Evolutionary conservation across 805 yeast genomes (phyloP), one percentile per base, ranked within the genome.

Genomic region (Metschnikowia amazonensis): DNA sequence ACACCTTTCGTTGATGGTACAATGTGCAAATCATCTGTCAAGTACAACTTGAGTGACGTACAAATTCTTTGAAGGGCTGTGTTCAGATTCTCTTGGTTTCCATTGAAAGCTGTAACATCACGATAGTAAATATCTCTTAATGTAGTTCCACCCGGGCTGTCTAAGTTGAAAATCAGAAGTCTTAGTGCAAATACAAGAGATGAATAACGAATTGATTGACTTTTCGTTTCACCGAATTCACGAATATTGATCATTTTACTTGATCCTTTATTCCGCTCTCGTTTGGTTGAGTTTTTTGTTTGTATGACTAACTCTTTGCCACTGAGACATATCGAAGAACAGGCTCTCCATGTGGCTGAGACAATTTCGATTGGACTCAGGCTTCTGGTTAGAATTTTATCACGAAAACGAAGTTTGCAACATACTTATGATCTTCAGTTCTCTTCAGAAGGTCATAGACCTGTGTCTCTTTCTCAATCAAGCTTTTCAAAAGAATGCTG

Each of bases 51-150:
- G 13, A 54, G 29, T 5, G 53, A 42, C 2, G 14, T 16, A 5
- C 51, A 27, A 3, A 52, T 25, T 9, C 45, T 21, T 5, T 34
- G 25, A 4, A 55, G 38, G 7, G 48, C 43, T 8, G 24, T 23
- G 14, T 52, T 49, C 52, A 49, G 51, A 10, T 46, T 43, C 1
- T 27, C 4, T 16, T 55, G 58, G 27, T 47, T 48, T 5, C 58
- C 55, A 5, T 43, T 25, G 27, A 46, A 55, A 5, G 53, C 49
- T 4, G 43, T 36, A 11, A 52, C 52, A 29, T 55, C 53, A 17
- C 47, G 38, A 39, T 55, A 55, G 36, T 45, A 55, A 6, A 55
- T 42, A 29, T 55, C 58, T 16, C 58, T 31, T 14, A 52, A 35
- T 1, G 58, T 51, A 2, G 57, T 48, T 9, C 16, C 33, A 5